Percentiles rank a stretch among this genome's conserved stretches.
phyloP scores from a whole-genome alignment of 805 yeast species.

The Cephaloascus albidus region DNA sequence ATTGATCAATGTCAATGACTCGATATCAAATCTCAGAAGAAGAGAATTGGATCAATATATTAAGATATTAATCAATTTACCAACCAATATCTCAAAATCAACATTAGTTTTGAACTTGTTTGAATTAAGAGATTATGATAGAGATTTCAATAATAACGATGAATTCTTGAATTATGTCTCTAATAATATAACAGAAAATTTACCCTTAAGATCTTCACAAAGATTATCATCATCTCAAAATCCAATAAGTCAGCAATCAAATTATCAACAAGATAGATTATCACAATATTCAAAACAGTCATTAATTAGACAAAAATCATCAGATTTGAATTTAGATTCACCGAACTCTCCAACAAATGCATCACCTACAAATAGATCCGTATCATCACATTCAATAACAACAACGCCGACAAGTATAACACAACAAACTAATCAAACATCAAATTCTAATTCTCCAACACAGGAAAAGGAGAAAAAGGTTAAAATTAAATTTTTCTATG shows the following conservation, averaged over 20 bases:
- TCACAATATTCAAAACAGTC: slow-evolving; percentile 34
- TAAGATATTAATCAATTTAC: slow-evolving; percentile 56
- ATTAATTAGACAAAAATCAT: no score
- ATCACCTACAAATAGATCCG: background rate
- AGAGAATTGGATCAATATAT: slow-evolving; percentile 46
- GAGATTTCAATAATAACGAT: slow-evolving; percentile 21
- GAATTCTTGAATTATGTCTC: slow-evolving; percentile 2
- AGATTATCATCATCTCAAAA: slow-evolving; percentile 19
- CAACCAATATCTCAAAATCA: slow-evolving; percentile 65
- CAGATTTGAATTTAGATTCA: slow-evolving; percentile 13
- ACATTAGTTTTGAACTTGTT: slow-evolving; percentile 64
- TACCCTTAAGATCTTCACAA: slow-evolving; percentile 6
- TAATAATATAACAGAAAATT: background rate
- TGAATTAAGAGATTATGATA: slow-evolving; percentile 56
- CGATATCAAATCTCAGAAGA: slow-evolving; percentile 42
- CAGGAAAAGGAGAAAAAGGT: slow-evolving; percentile 23
- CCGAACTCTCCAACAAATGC: slow-evolving; percentile 9
- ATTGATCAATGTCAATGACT: slow-evolving; percentile 79
- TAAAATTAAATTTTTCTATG: slow-evolving; percentile 69
- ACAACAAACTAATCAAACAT: slow-evolving; percentile 5
- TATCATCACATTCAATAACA: slow-evolving; percentile 1
- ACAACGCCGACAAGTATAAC: slow-evolving; percentile 1
- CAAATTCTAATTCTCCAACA: slow-evolving; percentile 12
- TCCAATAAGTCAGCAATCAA: slow-evolving; percentile 26
- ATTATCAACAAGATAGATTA: slow-evolving; percentile 40